A percentile compares a stretch with the other conserved stretches of the same genome.
Evolutionary conservation across 2,329 filamentous ascomycete genomes (phyloP).

Genomic region (Ceratocystis lukuohia): DNA sequence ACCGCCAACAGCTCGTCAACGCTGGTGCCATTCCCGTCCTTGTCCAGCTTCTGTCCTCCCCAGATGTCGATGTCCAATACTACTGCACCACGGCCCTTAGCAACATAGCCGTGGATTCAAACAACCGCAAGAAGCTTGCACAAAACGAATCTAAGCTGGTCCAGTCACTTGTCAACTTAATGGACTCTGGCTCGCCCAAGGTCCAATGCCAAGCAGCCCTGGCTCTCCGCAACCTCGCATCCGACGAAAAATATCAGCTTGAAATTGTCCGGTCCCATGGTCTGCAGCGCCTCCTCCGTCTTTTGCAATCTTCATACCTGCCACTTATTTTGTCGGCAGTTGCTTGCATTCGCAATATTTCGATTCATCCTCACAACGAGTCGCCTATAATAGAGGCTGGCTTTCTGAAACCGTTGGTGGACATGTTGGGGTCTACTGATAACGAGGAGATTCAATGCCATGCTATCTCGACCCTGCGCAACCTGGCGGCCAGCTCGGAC

Average conservation of each 20-base stretch:
- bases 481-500: constrained; percentile 91
- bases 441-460: constrained; percentile 99
- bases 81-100: constrained; percentile 97
- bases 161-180: constrained; percentile 84
- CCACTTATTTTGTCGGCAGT: constrained; percentile 93
- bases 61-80: constrained; percentile 96
- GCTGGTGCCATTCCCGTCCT: constrained; percentile 96
- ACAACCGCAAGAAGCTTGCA: constrained; percentile 80
- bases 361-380: constrained; percentile 93
- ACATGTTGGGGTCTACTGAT: constrained; percentile 85
- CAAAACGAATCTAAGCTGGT: constrained; percentile 84
- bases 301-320: constrained; percentile 89
- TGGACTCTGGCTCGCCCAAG: constrained; percentile 95
- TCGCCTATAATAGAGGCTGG: constrained; percentile 97
- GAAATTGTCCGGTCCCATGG: constrained; percentile 89
- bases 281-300: constrained; percentile 68
- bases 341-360: constrained; percentile 97
- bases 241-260: constrained; percentile 96
- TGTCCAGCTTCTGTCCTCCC: constrained; percentile 81
- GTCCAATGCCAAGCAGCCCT: constrained; percentile 96
- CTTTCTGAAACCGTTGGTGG: constrained; percentile 85
- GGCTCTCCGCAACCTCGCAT: constrained; percentile 85
- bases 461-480: constrained; percentile 90
- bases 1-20: constrained; percentile 91
- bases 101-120: constrained; percentile 92